phyloP scores from a whole-genome alignment of 192 early-diverging fungal genomes.

The Entrophospora sp. region DNA sequence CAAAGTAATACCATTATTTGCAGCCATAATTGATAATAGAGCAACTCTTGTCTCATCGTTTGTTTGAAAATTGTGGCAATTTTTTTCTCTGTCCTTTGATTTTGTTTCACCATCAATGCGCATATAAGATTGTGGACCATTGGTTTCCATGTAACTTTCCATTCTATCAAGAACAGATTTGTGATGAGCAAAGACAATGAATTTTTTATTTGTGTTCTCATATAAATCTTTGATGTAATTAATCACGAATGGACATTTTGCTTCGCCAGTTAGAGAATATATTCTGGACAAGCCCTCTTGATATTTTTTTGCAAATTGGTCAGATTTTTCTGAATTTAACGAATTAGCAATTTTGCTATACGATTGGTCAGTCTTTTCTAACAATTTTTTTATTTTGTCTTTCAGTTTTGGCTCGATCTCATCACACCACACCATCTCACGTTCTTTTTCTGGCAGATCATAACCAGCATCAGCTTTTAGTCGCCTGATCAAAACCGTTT shows the following conservation, averaged over 20 bases:
- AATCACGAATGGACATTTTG: constrained; percentile 28
- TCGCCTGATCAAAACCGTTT: constrained; percentile 38
- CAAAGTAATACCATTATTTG: constrained; percentile 38
- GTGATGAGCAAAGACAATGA: constrained; percentile 46
- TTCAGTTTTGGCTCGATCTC: too few relatives aligned
- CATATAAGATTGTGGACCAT: constrained; percentile 29
- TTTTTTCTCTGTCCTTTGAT: constrained; percentile 18
- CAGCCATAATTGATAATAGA: constrained; percentile 38
- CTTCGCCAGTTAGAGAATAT: constrained; percentile 28
- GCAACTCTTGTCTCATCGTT: constrained; percentile 27
- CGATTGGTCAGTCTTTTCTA: too few relatives aligned
- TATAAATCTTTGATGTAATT: constrained; percentile 37
- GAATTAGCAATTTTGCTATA: too few relatives aligned
- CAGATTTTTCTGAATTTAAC: too few relatives aligned
- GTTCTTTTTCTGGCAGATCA: constrained; percentile 33
- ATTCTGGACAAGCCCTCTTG: not conserved
- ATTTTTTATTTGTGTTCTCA: constrained; percentile 29
- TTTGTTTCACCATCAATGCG: constrained; percentile 38
- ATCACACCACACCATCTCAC: constrained; percentile 28
- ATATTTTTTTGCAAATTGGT: constrained; percentile 5
- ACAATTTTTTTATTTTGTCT: too few relatives aligned
- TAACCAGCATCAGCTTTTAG: constrained; percentile 37
- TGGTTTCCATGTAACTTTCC: not conserved
- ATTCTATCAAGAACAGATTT: constrained; percentile 25
- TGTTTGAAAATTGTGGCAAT: constrained; percentile 39